Conservation (phyloP, 2,329 filamentous ascomycete genomes). For the Fusarium liriodendri region DNA sequence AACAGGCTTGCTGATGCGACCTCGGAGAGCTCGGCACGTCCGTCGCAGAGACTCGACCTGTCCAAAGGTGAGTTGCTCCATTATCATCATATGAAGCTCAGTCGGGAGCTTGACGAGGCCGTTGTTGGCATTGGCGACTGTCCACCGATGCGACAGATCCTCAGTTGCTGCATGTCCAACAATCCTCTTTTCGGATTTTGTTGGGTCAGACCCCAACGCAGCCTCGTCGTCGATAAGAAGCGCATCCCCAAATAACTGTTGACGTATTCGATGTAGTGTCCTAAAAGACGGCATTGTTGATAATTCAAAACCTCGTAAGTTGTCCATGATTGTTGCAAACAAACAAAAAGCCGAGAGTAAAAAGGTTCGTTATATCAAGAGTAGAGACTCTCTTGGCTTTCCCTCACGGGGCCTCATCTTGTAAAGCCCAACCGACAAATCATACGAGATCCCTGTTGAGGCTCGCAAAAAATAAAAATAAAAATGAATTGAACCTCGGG, state of each 20-base stretch:
- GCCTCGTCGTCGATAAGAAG: not conserved
- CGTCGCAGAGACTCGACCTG: slow-evolving; percentile 56
- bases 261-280: not conserved
- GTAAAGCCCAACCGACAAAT: not conserved
- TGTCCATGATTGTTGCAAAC: not conserved
- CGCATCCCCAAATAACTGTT: slow-evolving; percentile 1
- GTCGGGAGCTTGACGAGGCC: slow-evolving; percentile 51
- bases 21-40: slow-evolving; percentile 53
- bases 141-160: accelerated
- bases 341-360: not conserved
- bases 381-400: not conserved
- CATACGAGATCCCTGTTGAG: not conserved
- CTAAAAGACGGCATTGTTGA: not conserved
- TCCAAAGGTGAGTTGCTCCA: slow-evolving; percentile 55
- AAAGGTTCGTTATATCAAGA: not conserved
- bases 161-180: not conserved
- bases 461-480: not conserved
- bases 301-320: not conserved
- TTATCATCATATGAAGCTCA: slow-evolving; percentile 56
- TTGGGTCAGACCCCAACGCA: not conserved
- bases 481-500: not conserved
- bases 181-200: not conserved
- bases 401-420: not conserved
- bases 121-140: not conserved
- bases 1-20: slow-evolving; percentile 48